Evolutionary conservation across 2,329 filamentous ascomycete genomes (phyloP), one percentile per base, ranked within the genome.

Genomic region (Colletotrichum chrysophilum): DNA sequence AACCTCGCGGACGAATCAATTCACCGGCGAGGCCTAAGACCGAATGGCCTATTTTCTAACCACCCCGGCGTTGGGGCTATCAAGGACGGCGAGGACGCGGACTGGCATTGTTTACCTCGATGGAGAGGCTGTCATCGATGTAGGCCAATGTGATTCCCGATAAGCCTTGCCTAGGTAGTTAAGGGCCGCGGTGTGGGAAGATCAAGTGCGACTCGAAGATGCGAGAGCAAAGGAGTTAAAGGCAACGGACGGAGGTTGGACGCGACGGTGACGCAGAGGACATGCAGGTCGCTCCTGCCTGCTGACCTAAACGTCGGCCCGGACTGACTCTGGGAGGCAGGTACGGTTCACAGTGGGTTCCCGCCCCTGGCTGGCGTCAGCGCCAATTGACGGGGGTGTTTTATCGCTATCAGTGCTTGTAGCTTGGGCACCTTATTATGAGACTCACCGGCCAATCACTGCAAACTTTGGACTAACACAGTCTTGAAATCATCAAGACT

Each of bases 1-100:
- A 52, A 58, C 66, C 74, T 71, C 61, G 28, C 48, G 26, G 52
- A 58, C 75, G 66, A 71, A 32, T n/a, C 52, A 48, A 77, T 74
- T 77, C 75, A 78, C 76, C 73, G 66, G 78, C 79, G 79, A 83
- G 79, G 81, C 76, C 68, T 76, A 72, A 72, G 76, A 75, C 74
- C 77, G 71, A 67, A 67, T 38, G 71, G 77, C 77, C 85, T 87
- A 90, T 80, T 87, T 80, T 79, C 79, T 81, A 77, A 79, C 80
- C 77, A 89, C 88, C 89, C 88, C 88, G 79, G 77, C 88, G 80
- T 88, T 90, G 88, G 89, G 89, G 88, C 84, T 89, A 86, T 87
- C 82, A 81, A 84, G 68, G 67, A 70, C 58, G 62, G 62, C 13
- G 62, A 52, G 66, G 70, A 76, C 75, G 68, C 71, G 73, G 75